Percentiles rank a stretch among this genome's conserved stretches.
Evolutionary conservation across 192 early-diverging fungal species (phyloP).

Genomic region (Entomortierella beljakovae): DNA sequence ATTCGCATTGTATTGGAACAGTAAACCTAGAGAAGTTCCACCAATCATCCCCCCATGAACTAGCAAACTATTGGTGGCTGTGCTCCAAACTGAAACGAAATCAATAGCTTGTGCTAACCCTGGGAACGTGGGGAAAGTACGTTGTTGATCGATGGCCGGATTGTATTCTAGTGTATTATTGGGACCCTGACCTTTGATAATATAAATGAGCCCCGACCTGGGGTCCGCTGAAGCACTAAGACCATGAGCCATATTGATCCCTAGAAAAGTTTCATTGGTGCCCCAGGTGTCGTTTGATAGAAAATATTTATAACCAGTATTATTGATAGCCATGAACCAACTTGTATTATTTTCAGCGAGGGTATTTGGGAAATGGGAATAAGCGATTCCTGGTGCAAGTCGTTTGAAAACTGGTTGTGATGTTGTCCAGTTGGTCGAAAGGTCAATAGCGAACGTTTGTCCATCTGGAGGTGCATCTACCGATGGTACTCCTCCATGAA

Average conservation of each 20-base stretch:
- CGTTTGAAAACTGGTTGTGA: not conserved
- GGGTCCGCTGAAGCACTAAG: constrained; percentile 11
- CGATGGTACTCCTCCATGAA: constrained; percentile 7
- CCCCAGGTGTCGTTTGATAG: constrained; percentile 3
- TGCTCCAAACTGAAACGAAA: constrained; percentile 8
- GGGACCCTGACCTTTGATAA: not conserved
- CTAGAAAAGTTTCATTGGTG: not conserved
- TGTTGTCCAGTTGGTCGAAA: constrained; percentile 9
- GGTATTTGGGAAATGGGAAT: not conserved
- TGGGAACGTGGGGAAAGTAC: not conserved
- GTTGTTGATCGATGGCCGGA: not conserved
- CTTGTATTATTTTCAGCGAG: not conserved
- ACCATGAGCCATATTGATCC: not conserved
- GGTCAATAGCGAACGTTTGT: constrained; percentile 20
- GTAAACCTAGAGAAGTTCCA: not conserved
- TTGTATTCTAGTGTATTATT: not conserved
- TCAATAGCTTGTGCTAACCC: not conserved
- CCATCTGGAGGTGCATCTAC: not conserved
- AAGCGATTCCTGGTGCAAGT: not conserved
- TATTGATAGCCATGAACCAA: constrained; percentile 13
- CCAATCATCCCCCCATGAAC: constrained; percentile 10
- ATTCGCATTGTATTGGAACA: constrained; percentile 9
- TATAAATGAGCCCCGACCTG: constrained; percentile 1
- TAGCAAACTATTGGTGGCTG: not conserved
- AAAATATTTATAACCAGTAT: not conserved